Conservation (phyloP, 257 asterid genomes). For the Plantago elongata region DNA sequence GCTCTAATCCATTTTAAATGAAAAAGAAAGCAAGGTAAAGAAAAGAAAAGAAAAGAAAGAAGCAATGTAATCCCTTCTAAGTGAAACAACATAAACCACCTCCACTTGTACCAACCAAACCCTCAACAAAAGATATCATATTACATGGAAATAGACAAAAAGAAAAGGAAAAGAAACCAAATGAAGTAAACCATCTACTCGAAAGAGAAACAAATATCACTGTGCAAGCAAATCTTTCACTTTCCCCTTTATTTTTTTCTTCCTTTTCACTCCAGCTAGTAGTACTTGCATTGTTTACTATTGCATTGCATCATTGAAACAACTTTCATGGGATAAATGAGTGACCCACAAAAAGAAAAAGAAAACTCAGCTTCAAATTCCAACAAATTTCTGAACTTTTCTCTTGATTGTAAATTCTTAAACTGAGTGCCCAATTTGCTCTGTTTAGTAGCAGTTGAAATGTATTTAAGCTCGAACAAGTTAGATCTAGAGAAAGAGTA, state of each 20-base stretch:
- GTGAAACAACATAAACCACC: slow-evolving; percentile 74
- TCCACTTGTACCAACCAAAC: slow-evolving; percentile 90
- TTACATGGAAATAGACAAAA: slow-evolving; percentile 15
- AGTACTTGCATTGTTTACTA: slow-evolving; percentile 25
- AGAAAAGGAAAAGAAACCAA: slow-evolving; percentile 5
- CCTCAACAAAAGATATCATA: slow-evolving; percentile 30
- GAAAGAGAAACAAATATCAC: slow-evolving; percentile 29
- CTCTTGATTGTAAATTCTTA: no score
- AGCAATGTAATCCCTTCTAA: slow-evolving; percentile 65
- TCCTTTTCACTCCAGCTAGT: slow-evolving; percentile 46
- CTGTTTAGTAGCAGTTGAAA: no score
- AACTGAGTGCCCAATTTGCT: no score
- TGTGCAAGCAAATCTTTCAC: slow-evolving; percentile 35
- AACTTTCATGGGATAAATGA: slow-evolving; percentile 13
- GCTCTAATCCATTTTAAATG: slow-evolving; percentile 30
- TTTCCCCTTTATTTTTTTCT: slow-evolving; percentile 37
- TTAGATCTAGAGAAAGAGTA: slow-evolving; percentile 23
- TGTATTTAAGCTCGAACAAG: not conserved
- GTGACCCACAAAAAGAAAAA: slow-evolving; percentile 25
- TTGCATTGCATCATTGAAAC: slow-evolving; percentile 31
- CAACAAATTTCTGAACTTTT: not conserved
- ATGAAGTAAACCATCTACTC: slow-evolving; percentile 25
- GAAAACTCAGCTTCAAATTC: slow-evolving; percentile 5
- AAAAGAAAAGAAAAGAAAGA: slow-evolving; percentile 31
- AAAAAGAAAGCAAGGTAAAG: slow-evolving; percentile 28